Conservation (phyloP, 2,329 filamentous ascomycete genomes). For the Aspergillus phoenicis region DNA sequence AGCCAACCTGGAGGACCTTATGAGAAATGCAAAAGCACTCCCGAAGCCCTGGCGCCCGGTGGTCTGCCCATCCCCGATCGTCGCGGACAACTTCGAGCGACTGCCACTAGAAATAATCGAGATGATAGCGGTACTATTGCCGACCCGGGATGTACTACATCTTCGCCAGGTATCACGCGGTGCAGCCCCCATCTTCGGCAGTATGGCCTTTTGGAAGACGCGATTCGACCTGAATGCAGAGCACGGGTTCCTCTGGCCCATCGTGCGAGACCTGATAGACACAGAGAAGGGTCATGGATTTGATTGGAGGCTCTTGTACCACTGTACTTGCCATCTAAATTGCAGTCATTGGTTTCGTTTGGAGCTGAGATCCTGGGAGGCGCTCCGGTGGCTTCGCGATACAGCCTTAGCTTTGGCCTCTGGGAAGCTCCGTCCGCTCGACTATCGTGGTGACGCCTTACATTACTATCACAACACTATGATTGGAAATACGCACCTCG, state of each 20-base stretch:
- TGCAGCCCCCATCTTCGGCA: not conserved
- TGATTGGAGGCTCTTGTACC: constrained; percentile 17
- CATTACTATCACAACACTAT: constrained; percentile 16
- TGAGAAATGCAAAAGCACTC: not conserved
- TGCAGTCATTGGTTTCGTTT: constrained; percentile 4
- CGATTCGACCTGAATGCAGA: not conserved
- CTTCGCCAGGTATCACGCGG: not conserved
- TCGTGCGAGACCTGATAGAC: not conserved
- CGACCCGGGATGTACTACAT: not conserved
- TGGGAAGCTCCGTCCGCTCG: not conserved
- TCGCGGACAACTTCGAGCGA: not conserved
- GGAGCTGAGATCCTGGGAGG: constrained; percentile 7
- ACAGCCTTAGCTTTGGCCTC: constrained; percentile 1
- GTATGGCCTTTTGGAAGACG: not conserved
- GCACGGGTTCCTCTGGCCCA: constrained; percentile 10
- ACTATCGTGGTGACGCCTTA: constrained; percentile 12
- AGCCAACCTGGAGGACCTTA: constrained; percentile 6
- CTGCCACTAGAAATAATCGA: constrained; percentile 13
- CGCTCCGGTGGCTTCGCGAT: constrained; percentile 16
- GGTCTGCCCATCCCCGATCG: not conserved
- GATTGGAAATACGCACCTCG: not conserved
- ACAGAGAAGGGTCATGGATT: not conserved
- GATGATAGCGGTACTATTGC: not conserved
- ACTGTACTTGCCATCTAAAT: constrained; percentile 8
- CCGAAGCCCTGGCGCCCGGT: not conserved